Conservation (phyloP, 768 basidiomycete genomes). For the Boletus tylopilopsis region DNA sequence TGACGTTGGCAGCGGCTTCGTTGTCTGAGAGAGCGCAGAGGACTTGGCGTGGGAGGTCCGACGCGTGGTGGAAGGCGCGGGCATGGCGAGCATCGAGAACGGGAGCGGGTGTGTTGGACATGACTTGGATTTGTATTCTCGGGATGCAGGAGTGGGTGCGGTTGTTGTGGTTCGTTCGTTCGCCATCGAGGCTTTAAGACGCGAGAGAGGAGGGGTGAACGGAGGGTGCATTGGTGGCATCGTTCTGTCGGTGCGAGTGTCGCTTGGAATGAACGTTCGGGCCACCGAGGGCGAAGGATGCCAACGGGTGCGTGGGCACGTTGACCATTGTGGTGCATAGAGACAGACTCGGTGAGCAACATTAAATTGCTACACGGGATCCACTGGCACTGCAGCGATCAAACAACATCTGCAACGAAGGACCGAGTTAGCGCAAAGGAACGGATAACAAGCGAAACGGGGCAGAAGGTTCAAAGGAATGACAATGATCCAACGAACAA, state of each 20-base stretch:
- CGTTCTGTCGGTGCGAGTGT: neutral
- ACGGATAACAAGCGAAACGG: neutral
- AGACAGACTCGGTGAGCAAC: neutral
- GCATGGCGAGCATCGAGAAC: neutral
- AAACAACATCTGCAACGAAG: too few species aligned
- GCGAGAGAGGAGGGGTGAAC: neutral
- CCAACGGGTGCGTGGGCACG: neutral
- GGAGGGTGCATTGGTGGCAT: neutral
- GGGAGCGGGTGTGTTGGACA: slow-evolving; percentile 9
- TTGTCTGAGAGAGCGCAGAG: slow-evolving; percentile 26
- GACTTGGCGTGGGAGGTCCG: slow-evolving; percentile 20
- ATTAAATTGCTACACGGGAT: neutral
- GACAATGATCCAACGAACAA: neutral
- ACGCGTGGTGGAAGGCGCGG: slow-evolving; percentile 2
- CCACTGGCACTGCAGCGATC: neutral
- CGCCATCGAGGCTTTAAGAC: neutral
- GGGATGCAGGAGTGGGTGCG: slow-evolving; percentile 2
- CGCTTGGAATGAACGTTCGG: neutral
- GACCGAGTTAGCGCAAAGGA: neutral
- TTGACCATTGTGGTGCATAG: neutral
- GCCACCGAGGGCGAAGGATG: neutral
- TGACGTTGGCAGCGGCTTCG: slow-evolving; percentile 36
- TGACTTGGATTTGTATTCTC: too few species aligned
- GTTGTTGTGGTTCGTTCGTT: too few species aligned
- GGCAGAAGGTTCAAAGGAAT: neutral